Conservation (phyloP, 2,329 filamentous ascomycete genomes). For the Cadophora luteo-olivacea region DNA sequence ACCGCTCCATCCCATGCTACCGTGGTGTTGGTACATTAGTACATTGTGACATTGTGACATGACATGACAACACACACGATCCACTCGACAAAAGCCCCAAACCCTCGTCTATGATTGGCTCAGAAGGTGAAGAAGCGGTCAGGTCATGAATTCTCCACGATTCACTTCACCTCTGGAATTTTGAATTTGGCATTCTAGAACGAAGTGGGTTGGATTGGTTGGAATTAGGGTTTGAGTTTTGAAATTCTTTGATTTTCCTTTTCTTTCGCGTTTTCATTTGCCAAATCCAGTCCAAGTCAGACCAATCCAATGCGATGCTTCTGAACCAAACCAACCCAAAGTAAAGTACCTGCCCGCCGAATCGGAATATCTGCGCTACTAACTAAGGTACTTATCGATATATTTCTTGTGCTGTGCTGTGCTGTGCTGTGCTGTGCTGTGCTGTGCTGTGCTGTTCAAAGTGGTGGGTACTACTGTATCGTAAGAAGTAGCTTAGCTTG, state of each 20-base stretch:
- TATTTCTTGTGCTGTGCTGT: neutral
- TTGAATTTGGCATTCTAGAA: neutral
- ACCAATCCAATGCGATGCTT: too few relatives aligned
- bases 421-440: neutral
- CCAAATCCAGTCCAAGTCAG: neutral
- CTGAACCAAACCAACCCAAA: too few relatives aligned
- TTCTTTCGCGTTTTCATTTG: neutral
- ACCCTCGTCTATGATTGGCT: neutral
- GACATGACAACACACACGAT: neutral
- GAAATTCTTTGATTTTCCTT: neutral
- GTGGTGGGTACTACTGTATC: too few relatives aligned
- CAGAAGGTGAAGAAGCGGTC: neutral
- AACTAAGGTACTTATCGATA: neutral
- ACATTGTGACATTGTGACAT: neutral
- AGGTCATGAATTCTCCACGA: neutral
- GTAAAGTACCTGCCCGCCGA: neutral
- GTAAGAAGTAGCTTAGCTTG: too few relatives aligned
- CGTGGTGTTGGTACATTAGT: neutral
- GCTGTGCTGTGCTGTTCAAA: neutral
- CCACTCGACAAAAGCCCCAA: neutral
- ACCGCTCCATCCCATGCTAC: neutral
- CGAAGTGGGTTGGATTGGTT: neutral
- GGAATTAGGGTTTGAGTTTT: neutral
- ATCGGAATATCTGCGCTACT: neutral
- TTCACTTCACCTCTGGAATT: neutral